A percentile compares a stretch with the other conserved stretches of the same genome.
phyloP scores from a whole-genome alignment of 116 monocot genomes.

The Papilionanthe hybrid region DNA sequence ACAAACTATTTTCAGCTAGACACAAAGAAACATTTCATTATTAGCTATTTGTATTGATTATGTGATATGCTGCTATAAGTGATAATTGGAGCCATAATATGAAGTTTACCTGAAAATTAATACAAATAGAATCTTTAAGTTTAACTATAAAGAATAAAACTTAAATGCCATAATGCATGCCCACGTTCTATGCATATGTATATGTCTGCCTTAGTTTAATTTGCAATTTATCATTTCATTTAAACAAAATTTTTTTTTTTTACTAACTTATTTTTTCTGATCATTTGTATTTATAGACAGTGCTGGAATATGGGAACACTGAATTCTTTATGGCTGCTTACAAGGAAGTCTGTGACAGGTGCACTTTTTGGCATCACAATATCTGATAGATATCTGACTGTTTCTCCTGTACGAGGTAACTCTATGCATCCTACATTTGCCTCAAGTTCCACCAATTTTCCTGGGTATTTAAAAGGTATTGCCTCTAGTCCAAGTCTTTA shows the following conservation, averaged over 20 bases:
- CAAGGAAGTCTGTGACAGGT: conserved; percentile 35
- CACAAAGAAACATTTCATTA: background rate
- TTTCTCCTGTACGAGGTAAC: conserved; percentile 49
- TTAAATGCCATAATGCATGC: background rate
- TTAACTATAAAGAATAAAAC: background rate
- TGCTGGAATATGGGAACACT: conserved; percentile 35
- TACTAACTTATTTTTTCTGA: background rate
- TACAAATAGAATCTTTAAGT: background rate
- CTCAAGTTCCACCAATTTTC: conserved; percentile 18
- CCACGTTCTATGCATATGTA: background rate
- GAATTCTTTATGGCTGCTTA: conserved; percentile 34
- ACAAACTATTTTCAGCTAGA: background rate
- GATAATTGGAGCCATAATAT: background rate
- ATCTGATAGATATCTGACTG: conserved; percentile 61
- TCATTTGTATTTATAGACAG: conserved; percentile 1
- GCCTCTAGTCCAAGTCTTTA: background rate
- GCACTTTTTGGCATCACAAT: conserved; percentile 59
- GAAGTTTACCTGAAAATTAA: background rate
- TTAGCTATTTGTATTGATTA: background rate
- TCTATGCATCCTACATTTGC: conserved; percentile 82
- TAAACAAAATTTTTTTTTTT: conserved; percentile 1
- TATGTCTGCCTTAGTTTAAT: background rate
- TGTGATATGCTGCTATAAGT: background rate
- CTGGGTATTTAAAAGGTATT: conserved; percentile 45
- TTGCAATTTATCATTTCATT: background rate